phyloP scores from a whole-genome alignment of 345 rosid genomes.

The Populus euphratica region DNA sequence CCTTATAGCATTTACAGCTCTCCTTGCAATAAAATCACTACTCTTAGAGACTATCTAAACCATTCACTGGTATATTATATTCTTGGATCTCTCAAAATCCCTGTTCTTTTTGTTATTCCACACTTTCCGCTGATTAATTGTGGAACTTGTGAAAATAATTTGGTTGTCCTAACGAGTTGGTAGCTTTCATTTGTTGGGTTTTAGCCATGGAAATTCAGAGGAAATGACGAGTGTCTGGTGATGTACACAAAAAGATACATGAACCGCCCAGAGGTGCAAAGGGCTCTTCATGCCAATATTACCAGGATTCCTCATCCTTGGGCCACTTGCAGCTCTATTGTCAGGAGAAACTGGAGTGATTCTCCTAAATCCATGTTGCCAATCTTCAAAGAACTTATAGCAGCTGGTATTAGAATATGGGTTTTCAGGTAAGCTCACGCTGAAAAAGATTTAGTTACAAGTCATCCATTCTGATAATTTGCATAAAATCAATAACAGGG shows the following conservation, averaged over 20 bases:
- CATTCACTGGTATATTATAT: constrained; percentile 26
- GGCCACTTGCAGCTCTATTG: constrained; percentile 47
- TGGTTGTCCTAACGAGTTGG: neutral
- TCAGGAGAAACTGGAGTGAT: constrained; percentile 62
- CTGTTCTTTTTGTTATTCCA: neutral
- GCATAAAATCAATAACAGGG: neutral
- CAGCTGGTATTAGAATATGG: constrained; percentile 71
- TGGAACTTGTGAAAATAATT: neutral
- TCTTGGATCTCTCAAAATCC: neutral
- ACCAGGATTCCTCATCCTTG: constrained; percentile 36
- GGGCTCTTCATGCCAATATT: constrained; percentile 63
- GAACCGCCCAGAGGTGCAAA: constrained; percentile 65
- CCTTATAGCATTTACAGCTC: constrained; percentile 53
- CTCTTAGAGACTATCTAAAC: constrained; percentile 15
- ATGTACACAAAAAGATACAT: constrained; percentile 45
- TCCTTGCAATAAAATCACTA: constrained; percentile 36
- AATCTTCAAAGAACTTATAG: constrained; percentile 54
- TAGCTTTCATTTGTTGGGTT: neutral
- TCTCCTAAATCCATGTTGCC: constrained; percentile 83
- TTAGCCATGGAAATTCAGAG: constrained; percentile 72
- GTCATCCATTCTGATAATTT: neutral
- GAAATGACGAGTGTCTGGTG: constrained; percentile 65
- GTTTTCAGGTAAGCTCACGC: constrained; percentile 52
- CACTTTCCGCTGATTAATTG: neutral
- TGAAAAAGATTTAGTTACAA: neutral